Base-by-base conservation (phyloP, 345 rosid species). In the Rhodamnia argentea region DNA sequence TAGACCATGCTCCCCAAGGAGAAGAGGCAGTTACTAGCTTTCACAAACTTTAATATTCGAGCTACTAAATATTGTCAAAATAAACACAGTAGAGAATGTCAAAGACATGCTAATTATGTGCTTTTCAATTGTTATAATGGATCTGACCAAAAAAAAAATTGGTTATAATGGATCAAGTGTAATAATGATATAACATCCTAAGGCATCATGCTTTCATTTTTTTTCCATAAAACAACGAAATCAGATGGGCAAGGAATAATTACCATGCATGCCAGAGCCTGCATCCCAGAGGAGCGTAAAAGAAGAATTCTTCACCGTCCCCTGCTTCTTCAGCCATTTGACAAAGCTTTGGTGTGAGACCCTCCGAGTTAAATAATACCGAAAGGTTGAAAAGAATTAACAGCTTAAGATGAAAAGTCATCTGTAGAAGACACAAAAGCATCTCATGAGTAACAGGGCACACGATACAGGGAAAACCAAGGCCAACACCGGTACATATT, bases 211-310 rank as follows among this genome's bases (percentile, higher is more conserved):
- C 42, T 29, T 15, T 29, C 32, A 15, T 15, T 82, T 47, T 42
- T 13, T 83, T 42, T 40, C 5, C 5, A 3, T 6, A 40, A 42
- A 42, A 6, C 47, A 83, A 56, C 15, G 18, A 83, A 52, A 52
- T 37, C 76, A 27, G 62, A 4, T 29, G 14, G 83, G 84, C 52
- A 82, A 37, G 62, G 57, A 60, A 87, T 86, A 14, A 27, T 76
- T 92, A 96, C 99, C 99, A 96, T 92, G 92, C 92, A 93, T 59
- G 96, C 98, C 89, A 96, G 86, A 85, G 92, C 94, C 85, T 94
- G 96, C 89, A 96, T 87, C 86, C 97, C 99, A 8, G 95, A 91
- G 85, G 98, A 93, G 54, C 95, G 95, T 88, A 94, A 89, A 88
- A 82, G 88, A 58, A 93, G 90, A 85, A 90, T 90, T 91, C 92